Conservation (phyloP, 345 rosid species). For the Eucalyptus erythrocorys region DNA sequence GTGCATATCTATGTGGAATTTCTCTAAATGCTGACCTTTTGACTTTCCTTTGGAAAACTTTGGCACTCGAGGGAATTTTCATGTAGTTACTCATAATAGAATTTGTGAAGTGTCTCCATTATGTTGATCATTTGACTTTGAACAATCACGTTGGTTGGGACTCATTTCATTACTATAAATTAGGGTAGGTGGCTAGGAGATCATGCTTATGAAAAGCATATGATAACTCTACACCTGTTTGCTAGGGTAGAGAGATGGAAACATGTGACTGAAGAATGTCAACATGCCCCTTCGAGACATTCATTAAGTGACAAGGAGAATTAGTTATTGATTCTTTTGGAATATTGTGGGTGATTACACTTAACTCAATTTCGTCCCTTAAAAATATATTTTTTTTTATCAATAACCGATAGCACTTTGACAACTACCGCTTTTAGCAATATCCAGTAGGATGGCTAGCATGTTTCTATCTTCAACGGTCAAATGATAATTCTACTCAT, state of each 20-base stretch:
- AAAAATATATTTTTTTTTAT: not conserved
- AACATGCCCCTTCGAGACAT: not conserved
- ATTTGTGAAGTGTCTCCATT: not conserved
- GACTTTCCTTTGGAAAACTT: not conserved
- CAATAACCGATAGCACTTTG: not conserved
- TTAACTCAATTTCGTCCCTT: accelerated
- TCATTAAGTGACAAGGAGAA: not conserved
- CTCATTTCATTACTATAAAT: not conserved
- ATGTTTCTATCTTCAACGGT: accelerated
- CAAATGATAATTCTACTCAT: not conserved
- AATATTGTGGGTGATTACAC: not conserved
- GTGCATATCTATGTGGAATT: not conserved
- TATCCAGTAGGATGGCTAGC: not conserved
- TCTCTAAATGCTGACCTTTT: not conserved
- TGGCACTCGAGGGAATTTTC: not conserved
- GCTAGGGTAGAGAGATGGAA: not conserved
- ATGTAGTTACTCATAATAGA: not conserved
- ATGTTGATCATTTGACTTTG: not conserved
- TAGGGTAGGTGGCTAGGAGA: not conserved
- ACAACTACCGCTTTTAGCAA: not conserved
- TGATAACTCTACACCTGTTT: not conserved
- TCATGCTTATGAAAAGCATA: not conserved
- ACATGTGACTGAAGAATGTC: not conserved
- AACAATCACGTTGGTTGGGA: not conserved
- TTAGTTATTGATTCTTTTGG: not conserved